Conservation (phyloP, 164 flowering plant species). For the Liquidambar formosana region DNA sequence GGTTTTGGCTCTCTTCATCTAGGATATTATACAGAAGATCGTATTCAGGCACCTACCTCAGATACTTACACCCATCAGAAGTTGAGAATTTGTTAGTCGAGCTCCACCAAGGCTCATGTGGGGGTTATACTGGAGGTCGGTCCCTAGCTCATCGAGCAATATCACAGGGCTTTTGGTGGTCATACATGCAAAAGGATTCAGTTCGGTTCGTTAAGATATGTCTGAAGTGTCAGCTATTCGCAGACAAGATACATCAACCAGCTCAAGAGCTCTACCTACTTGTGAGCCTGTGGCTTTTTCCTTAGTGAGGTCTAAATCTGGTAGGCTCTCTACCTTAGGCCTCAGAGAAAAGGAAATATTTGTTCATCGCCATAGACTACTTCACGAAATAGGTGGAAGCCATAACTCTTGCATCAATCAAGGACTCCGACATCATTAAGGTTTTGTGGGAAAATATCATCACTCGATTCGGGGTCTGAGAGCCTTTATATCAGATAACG, state of each 20-base stretch:
- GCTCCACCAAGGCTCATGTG: background rate
- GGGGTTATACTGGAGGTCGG: background rate
- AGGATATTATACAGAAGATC: background rate
- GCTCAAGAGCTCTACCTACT: background rate
- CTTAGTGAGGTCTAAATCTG: background rate
- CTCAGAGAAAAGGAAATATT: background rate
- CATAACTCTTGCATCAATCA: background rate
- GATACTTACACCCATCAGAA: background rate
- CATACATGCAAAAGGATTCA: background rate
- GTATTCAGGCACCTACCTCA: background rate
- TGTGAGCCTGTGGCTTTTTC: background rate
- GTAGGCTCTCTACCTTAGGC: background rate
- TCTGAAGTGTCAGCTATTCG: background rate
- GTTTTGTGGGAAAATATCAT: background rate
- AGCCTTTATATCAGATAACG: no score
- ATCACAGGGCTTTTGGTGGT: background rate
- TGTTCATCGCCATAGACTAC: background rate
- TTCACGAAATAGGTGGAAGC: background rate
- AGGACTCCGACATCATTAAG: background rate
- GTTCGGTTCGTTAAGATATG: background rate
- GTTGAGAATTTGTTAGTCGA: background rate
- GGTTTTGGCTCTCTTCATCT: no score
- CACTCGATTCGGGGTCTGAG: background rate
- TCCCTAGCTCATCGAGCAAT: background rate
- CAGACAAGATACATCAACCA: no score